These are phyloP conservation scores for Acrodontium crateriforme DNA, from an alignment of 2,329 filamentous ascomycete genomes.

Conservation along the genomic window DNA sequence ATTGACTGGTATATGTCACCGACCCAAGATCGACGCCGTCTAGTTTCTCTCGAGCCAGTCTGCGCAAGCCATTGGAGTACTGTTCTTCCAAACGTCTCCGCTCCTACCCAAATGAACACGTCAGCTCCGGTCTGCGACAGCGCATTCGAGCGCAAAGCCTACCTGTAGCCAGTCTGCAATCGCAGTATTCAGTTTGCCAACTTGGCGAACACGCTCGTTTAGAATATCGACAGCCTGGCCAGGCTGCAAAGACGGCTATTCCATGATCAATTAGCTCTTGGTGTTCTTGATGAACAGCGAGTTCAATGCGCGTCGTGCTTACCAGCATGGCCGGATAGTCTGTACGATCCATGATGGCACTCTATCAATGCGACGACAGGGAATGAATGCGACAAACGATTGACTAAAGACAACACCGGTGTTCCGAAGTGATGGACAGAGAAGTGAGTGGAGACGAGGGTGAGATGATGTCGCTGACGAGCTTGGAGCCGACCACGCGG, in stretches of 20 bases:
- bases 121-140: too few relatives aligned
- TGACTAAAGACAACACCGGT: neutral
- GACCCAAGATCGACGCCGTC: constrained; percentile 77
- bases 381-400: neutral
- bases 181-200: constrained; percentile 72
- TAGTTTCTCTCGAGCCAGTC: constrained; percentile 46
- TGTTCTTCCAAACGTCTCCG: constrained; percentile 81
- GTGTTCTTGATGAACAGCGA: constrained; percentile 2
- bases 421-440: neutral
- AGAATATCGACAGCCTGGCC: constrained; percentile 67
- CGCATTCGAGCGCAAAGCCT: too few relatives aligned
- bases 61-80: constrained; percentile 71
- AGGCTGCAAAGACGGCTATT: constrained; percentile 66
- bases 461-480: too few relatives aligned
- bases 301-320: constrained; percentile 29
- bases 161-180: constrained; percentile 97
- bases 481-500: too few relatives aligned
- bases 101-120: constrained; percentile 46
- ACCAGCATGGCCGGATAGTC: constrained; percentile 95
- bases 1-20: too few relatives aligned
- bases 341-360: constrained; percentile 52
- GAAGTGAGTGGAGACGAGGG: too few relatives aligned
- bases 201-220: constrained; percentile 75
- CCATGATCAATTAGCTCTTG: constrained; percentile 6
- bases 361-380: neutral